Conservation (phyloP, 768 basidiomycete genomes). For the Ephemerocybe angulata region DNA sequence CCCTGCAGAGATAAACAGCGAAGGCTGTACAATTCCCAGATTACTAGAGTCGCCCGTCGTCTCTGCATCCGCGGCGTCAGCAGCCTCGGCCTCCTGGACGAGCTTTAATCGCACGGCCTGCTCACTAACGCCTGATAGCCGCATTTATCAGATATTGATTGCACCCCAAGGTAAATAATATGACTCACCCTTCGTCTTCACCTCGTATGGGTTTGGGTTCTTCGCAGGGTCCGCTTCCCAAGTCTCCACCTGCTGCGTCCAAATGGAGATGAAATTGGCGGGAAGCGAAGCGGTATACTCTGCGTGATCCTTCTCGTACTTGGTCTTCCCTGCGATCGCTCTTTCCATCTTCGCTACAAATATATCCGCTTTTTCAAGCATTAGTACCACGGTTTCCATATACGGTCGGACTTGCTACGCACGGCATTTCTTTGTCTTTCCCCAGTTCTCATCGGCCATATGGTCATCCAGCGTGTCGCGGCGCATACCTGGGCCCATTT, state of each 20-base stretch:
- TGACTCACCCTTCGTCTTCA: background rate
- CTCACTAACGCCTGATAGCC: background rate
- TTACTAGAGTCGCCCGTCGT: background rate
- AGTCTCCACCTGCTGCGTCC: conserved; percentile 10
- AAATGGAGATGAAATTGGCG: conserved; percentile 5
- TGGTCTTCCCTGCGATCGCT: background rate
- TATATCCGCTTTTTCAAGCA: background rate
- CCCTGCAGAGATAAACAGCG: background rate
- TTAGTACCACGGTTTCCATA: too few species aligned
- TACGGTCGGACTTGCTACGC: too few species aligned
- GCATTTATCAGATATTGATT: background rate
- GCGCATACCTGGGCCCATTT: conserved; percentile 23
- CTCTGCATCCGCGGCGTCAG: background rate
- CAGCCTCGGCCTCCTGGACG: background rate
- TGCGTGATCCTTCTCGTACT: background rate
- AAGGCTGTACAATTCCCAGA: background rate
- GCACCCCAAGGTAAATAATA: background rate
- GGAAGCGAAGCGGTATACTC: conserved; percentile 10
- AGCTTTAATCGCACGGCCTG: background rate
- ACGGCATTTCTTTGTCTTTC: conserved; percentile 23
- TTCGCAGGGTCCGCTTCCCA: conserved; percentile 21
- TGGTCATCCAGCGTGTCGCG: conserved; percentile 34
- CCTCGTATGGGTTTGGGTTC: conserved; percentile 20
- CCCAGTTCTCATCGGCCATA: conserved; percentile 34
- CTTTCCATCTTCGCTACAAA: background rate